These are phyloP conservation scores for Puya raimondii DNA, from an alignment of 176 grass and related monocot genomes.

Conservation along the genomic window DNA sequence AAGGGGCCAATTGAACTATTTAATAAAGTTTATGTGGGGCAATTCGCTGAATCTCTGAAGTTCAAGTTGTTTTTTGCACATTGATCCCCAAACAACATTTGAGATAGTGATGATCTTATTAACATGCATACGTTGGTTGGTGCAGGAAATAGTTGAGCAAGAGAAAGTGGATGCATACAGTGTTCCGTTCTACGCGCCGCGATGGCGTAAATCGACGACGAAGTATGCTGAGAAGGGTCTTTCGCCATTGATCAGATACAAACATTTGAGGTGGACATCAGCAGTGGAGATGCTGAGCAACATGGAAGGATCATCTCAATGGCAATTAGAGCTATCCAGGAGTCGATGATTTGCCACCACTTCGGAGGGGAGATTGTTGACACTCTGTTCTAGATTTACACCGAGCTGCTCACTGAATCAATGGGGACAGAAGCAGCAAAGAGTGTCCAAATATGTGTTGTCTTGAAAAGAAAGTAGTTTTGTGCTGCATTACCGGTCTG, in stretches of 20 bases:
- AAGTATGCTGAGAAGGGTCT: slow-evolving; percentile 66
- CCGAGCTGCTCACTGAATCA: slow-evolving; percentile 50
- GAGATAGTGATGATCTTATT: not conserved
- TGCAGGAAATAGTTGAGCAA: slow-evolving; percentile 52
- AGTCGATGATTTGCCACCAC: slow-evolving; percentile 88
- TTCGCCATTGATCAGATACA: slow-evolving; percentile 65
- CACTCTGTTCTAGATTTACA: slow-evolving; percentile 54
- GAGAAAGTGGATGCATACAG: slow-evolving; percentile 80
- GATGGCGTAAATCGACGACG: slow-evolving; percentile 45
- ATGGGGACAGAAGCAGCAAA: slow-evolving; percentile 75
- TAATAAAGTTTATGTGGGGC: too few species aligned
- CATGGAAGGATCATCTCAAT: slow-evolving; percentile 62
- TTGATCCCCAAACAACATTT: too few species aligned
- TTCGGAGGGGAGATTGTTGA: slow-evolving; percentile 68
- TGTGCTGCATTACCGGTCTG: not conserved
- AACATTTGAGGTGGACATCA: slow-evolving; percentile 70
- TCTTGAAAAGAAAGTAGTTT: slow-evolving; percentile 53
- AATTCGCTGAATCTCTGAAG: too few species aligned
- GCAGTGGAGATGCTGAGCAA: slow-evolving; percentile 71
- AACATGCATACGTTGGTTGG: not conserved
- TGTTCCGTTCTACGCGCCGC: slow-evolving; percentile 89
- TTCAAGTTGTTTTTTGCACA: too few species aligned
- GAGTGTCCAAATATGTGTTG: slow-evolving; percentile 59
- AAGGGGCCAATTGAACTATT: too few species aligned
- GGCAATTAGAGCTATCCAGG: slow-evolving; percentile 83